A percentile compares a stretch with the other conserved stretches of the same genome.
Conservation (phyloP, 108 stramenopile genomes). For the Bacterosira constricta region DNA sequence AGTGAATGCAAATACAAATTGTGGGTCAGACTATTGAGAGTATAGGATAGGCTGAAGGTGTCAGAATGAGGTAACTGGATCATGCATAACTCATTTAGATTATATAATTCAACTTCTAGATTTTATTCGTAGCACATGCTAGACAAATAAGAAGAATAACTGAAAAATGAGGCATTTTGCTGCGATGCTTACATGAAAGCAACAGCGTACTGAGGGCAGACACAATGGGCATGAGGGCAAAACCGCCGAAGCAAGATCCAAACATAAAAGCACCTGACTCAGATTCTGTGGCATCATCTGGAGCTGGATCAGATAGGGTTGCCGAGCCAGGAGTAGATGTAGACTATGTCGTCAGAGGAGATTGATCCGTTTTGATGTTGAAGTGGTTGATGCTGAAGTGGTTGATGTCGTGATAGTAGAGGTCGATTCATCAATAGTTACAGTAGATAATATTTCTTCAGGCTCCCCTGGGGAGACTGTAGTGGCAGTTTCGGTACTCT, state of each 20-base stretch:
- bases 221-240: neutral
- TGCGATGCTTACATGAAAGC: neutral
- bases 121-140: too few relatives aligned
- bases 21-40: too few relatives aligned
- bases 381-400: neutral
- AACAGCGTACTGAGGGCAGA: neutral
- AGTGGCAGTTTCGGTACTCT: neutral
- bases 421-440: neutral
- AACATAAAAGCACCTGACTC: neutral
- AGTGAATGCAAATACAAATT: too few relatives aligned
- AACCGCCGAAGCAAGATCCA: neutral
- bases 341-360: neutral
- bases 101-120: too few relatives aligned
- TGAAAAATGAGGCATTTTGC: too few relatives aligned
- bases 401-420: neutral
- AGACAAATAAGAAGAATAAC: too few relatives aligned
- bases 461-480: neutral
- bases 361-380: neutral
- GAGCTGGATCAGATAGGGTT: neutral
- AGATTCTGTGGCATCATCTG: neutral
- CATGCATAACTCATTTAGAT: too few relatives aligned
- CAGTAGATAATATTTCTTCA: neutral
- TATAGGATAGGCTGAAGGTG: too few relatives aligned
- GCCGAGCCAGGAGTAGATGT: too few relatives aligned
- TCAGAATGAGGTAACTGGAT: too few relatives aligned